Base-by-base conservation (phyloP, 2,329 filamentous ascomycete species). In the Tolypocladium guangdongense region DNA sequence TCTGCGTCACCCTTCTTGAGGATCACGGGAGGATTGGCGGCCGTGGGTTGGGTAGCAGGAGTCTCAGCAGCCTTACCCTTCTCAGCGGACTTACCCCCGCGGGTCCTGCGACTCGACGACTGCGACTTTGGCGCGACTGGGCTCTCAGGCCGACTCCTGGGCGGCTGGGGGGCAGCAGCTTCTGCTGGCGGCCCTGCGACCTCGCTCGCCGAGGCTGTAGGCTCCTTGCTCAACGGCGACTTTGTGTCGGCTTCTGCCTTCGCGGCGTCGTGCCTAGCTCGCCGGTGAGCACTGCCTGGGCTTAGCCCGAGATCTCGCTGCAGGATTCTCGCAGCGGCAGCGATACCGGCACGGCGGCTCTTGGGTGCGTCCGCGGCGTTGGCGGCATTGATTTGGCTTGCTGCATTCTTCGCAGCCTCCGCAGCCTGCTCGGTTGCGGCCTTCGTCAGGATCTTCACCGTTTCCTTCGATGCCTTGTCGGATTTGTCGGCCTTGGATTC, bases 281-380 rank as follows among this genome's bases (percentile, higher is more conserved):
- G 78, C 54, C 83, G 74, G 64, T 84, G 80, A 16, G 82, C 79
- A 60, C 78, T 81, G 38, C 81, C 81, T 12, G 81, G 80, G 55
- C 79, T 84, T 1, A 87, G 74, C 22, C 83, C 83, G 20, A 86
- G 73, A 57, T 87, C 83, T 36, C 83, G 78, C 64, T 86, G 82
- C 20, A 87, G 62, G 52, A 87, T 81, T 18, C 82, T 77, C 12
- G 83, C 82, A 12, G 83, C 82, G 10, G 81, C 80, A 33, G 81
- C 75, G 51, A 85, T 83, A n/a, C 77, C 80, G 7, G 78, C 77
- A 43, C 79, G 74, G 32, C 80, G 78, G 54, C 75, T 81, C 67
- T 82, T 84, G 2, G 76, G 71, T 1, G 64, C 66, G 4, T 74
- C 71, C 20, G 64, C 59, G 16, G 68, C 62, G 46, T 55, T 58